Evolutionary conservation across 1,139 yeast species (phyloP), one percentile per base, ranked within the genome.

Genomic region (Saccharomyces pastorianus): DNA sequence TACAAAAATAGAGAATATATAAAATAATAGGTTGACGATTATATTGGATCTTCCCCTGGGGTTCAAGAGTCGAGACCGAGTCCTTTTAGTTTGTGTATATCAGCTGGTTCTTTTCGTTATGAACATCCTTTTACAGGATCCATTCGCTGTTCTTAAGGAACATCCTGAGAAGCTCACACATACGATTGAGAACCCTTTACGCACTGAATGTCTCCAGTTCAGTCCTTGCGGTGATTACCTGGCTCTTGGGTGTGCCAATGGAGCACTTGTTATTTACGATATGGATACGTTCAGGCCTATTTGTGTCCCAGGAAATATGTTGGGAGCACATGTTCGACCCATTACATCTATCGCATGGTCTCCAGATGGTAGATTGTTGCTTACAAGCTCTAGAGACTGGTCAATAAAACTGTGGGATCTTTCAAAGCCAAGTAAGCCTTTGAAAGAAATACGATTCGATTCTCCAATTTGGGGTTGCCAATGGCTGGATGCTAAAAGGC

Each of bases 101-200:
- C 17, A 6, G 23, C 28, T 11, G 25, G 23, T 34, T 28, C 17
- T 17, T 14, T 20, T 28, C n/a, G 57, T 55, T 60, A 66, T 69
- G 96, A 91, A 91, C 70, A 76, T 89, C 51, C 79, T 95, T n/a
- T 76, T 91, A 25, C 82, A 88, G 61, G 98, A 91, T 70, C 98
- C 98, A 2, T 89, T 90, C 69, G 84, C 95, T 5, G 90, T 91
- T 42, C 85, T 96, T 13, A 91, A 89, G 65, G 99, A 91, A 67
- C 91, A 82, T 64, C 99, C 99, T 0, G 96, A 91, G 61, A 79
- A 86, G 1, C 77, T 89, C 27, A 79, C 87, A 2, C 82, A 81
- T 57, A 82, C 91, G 0, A 73, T 89, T n/a, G 66, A 63, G 47
- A 66, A 50, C 67, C 81, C 58, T 76, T 79, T 69, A 89, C 91